Evolutionary conservation across 805 yeast genomes (phyloP).

Genomic region (Yamadazyma tumulicola): DNA sequence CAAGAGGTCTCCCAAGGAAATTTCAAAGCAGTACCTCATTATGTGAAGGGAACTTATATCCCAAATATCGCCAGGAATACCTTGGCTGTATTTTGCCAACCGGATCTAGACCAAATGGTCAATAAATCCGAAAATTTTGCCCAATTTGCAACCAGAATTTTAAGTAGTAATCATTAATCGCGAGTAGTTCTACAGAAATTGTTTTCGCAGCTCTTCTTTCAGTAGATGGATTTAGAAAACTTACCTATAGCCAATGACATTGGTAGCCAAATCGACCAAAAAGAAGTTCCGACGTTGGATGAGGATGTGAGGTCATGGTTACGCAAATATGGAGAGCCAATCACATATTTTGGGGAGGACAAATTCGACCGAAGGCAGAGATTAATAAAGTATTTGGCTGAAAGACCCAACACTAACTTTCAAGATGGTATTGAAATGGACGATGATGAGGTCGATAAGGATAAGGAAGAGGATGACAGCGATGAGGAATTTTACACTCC

Average conservation of each 20-base stretch:
- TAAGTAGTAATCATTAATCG: slow-evolving; percentile 35
- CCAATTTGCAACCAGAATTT: slow-evolving; percentile 40
- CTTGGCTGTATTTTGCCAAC: slow-evolving; percentile 61
- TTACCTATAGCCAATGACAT: slow-evolving; percentile 6
- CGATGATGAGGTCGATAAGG: slow-evolving; percentile 13
- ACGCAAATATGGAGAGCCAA: slow-evolving; percentile 53
- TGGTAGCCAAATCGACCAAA: not conserved
- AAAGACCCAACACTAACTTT: slow-evolving; percentile 12
- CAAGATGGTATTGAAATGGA: slow-evolving; percentile 50
- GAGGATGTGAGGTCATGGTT: slow-evolving; percentile 53
- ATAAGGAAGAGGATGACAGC: slow-evolving; percentile 22
- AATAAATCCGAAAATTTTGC: slow-evolving; percentile 48
- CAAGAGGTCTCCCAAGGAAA: slow-evolving; percentile 46
- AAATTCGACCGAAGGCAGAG: slow-evolving; percentile 59
- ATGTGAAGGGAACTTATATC: slow-evolving; percentile 42
- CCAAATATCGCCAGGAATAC: slow-evolving; percentile 47
- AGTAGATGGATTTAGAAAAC: not conserved
- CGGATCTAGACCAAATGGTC: slow-evolving; percentile 48
- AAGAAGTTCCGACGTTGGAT: slow-evolving; percentile 59
- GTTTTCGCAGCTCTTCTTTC: not conserved
- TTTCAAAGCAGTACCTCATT: slow-evolving; percentile 59
- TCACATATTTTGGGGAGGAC: slow-evolving; percentile 56
- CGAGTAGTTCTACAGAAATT: not conserved
- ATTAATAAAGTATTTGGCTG: slow-evolving; percentile 43
- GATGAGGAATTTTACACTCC: slow-evolving; percentile 87